Base-by-base conservation (phyloP, 768 basidiomycete genomes). In the Kockovaella imperatae region DNA sequence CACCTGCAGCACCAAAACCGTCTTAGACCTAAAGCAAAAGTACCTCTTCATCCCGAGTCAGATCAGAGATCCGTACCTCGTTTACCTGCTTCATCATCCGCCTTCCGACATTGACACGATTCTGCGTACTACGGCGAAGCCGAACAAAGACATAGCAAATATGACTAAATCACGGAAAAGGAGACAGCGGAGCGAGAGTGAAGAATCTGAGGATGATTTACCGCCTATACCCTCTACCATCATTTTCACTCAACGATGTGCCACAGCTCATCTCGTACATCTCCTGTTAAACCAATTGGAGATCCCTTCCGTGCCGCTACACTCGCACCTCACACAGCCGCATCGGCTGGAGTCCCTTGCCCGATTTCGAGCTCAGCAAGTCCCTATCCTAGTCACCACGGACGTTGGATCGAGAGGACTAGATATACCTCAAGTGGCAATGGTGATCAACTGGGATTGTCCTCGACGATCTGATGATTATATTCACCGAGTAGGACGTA, bases 361-460 rank as follows among this genome's bases (percentile, higher is more conserved):
- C 6, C 74, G 87, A 29, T 99, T 97, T 74, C 80, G 87, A 45
- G 81, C 86, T 0, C 82, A 78, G 15, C 80, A 89, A 41, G 82
- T 96, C 31, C 90, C 91, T 0, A 86, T 99, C 35, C 76, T 99
- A 40, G 79, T 99, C 38, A 87, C 86, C 25, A 97, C 93, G 6
- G 93, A 96, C 67, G 93, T 99, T 26, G 95, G 88, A 14, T 84
- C 86, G 17, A 82, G 95, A 62, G 95, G 95, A 25, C 73, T 99
- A 50, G 95, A 97, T 73, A 93, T 97, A 47, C 88, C 88, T 52
- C 87, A 91, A 57, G 91, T 99, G 10, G 89, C 86, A 10, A 81
- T 96, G 75, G 88, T 99, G 17, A 77, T 99, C 49, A 97, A 99
- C 56, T 99, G 91, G 90, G 93, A 99, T 70, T 75, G 96, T 54